Evolutionary conservation across 2,329 filamentous ascomycete genomes (phyloP), one percentile per base, ranked within the genome.

Genomic region (Exutisphaerella laricina): DNA sequence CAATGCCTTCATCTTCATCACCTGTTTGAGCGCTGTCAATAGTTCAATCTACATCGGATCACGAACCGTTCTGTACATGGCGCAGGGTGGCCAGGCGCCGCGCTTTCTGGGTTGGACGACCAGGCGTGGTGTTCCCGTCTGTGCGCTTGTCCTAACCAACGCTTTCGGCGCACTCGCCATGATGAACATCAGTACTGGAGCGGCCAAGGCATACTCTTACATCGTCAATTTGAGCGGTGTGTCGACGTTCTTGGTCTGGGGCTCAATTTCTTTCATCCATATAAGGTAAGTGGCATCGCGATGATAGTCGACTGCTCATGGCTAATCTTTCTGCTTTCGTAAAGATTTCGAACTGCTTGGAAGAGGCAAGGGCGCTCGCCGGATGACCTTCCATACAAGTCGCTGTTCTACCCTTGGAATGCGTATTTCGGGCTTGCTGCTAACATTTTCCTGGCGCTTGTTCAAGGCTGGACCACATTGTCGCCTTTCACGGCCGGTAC

Each of bases 21-120:
- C 84, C 9, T 84, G 84, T 42, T 45, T 58, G 3, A 46, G 75
- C 0, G 82, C 84, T 13, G 77, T 83, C 53, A 89, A 89, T 65
- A 80, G 78, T 39, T 84, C 81, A 6, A 83, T 89, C 48, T 89
- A 88, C 61, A 85, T 89, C 52, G 80, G 79, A 32, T 85, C 82
- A 3, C 77, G 85, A 16, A 88, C 84, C 0, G 66, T 90, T 1
- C 67, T 88, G 0, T 88, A 80, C 67, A 85, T 89, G 79, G 83
- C 83, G 0, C 80, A 85, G 55, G 79, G 80, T 32, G 72, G 77
- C 34, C 86, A 85, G 62, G 85, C 85, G 0, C 85, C 85, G 0
- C 68, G 65, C 14, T 75, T 89, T 54, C 70, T 89, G 1, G 82
- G 81, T 30, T 78, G 75, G 62, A 86, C 84, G 2, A 79, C 83